phyloP scores from a whole-genome alignment of 495 filamentous ascomycete species.

The Pseudotulostoma volvatum region DNA sequence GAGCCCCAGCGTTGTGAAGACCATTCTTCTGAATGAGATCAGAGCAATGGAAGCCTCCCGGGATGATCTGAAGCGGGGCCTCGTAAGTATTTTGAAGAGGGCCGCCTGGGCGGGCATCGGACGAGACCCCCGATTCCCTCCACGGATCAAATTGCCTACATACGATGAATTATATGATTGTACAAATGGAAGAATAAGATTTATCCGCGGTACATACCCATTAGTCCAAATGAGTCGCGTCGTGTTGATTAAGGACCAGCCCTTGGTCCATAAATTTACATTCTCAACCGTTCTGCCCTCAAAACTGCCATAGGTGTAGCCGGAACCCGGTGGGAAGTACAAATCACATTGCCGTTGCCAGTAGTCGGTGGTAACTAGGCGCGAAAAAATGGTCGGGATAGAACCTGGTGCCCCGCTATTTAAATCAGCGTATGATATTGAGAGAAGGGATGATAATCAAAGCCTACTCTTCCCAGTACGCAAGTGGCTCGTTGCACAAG shows the following conservation, averaged over 20 bases:
- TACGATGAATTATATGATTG: too few relatives aligned
- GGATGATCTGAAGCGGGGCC: slow-evolving; percentile 37
- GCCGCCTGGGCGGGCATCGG: slow-evolving; percentile 36
- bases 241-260: slow-evolving; percentile 38
- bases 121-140: slow-evolving; percentile 35
- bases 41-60: slow-evolving; percentile 36
- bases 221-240: slow-evolving; percentile 45
- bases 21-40: slow-evolving; percentile 34
- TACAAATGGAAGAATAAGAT: too few relatives aligned
- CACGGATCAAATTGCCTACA: slow-evolving; percentile 41
- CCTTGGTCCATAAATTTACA: slow-evolving; percentile 44
- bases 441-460: not conserved
- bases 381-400: slow-evolving; percentile 34
- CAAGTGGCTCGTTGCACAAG: slow-evolving; percentile 50
- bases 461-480: slow-evolving; percentile 40
- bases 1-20: slow-evolving; percentile 16
- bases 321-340: slow-evolving; percentile 37
- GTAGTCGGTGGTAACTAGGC: slow-evolving; percentile 38
- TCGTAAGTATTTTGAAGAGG: slow-evolving; percentile 26
- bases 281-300: slow-evolving; percentile 33
- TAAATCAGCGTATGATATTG: not conserved
- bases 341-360: slow-evolving; percentile 42
- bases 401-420: slow-evolving; percentile 32
- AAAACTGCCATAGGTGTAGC: slow-evolving; percentile 33
- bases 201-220: slow-evolving; percentile 33